These are phyloP conservation scores for Parastagonospora nodorum DNA, from an alignment of 2,329 filamentous ascomycete species.

Conservation along the genomic window DNA sequence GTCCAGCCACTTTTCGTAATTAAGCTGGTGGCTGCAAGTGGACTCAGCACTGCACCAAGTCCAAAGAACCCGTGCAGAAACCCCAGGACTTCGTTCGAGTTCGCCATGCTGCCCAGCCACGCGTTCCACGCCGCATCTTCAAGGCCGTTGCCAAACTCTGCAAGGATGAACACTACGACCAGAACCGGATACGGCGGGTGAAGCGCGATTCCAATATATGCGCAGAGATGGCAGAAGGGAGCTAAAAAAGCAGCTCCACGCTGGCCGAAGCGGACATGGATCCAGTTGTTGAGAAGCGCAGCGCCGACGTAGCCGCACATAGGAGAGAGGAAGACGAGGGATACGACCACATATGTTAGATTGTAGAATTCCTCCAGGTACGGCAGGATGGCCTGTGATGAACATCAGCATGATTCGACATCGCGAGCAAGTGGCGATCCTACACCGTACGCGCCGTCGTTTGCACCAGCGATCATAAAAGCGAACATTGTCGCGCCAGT, in stretches of 20 bases:
- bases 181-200: conserved; percentile 71
- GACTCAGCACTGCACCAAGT: conserved; percentile 69
- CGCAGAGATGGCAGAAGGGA: conserved; percentile 64
- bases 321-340: conserved; percentile 67
- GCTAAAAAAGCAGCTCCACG: conserved; percentile 71
- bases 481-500: conserved; percentile 62
- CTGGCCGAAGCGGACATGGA: conserved; percentile 68
- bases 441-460: conserved; percentile 68
- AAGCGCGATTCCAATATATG: conserved; percentile 66
- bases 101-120: conserved; percentile 70
- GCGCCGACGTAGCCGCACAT: conserved; percentile 67
- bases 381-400: conserved; percentile 11
- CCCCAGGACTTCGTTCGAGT: conserved; percentile 73
- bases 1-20: conserved; percentile 62
- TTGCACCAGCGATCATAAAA: conserved; percentile 68
- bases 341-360: conserved; percentile 64
- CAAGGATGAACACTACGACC: conserved; percentile 66
- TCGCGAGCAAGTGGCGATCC: conserved; percentile 33
- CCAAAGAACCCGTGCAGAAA: conserved; percentile 73
- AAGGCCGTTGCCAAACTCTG: conserved; percentile 72
- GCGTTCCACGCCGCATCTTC: conserved; percentile 65
- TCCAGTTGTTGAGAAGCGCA: conserved; percentile 64
- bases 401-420: not conserved
- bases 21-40: conserved; percentile 71
- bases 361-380: conserved; percentile 64